Evolutionary conservation across 2,329 filamentous ascomycete species (phyloP), one percentile per base, ranked within the genome.

Genomic region (Aspergillus hiratsukae): DNA sequence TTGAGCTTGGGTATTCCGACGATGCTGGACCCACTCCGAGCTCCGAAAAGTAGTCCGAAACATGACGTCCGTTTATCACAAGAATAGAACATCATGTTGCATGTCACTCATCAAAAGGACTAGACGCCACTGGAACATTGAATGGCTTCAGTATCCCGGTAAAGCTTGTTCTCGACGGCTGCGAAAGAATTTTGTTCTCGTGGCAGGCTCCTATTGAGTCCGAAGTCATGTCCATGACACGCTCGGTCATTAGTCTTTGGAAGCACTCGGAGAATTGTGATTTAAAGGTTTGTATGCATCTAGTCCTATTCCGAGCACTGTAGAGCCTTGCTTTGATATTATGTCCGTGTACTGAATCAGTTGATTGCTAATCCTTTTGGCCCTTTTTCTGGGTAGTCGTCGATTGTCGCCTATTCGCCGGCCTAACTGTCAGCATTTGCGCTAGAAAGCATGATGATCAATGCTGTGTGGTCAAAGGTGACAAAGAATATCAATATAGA

Each of bases 151-250:
- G 19, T 49, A 7, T 35, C 48, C 21, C 27, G 27, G 66, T 51
- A 10, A 69, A 62, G 48, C 65, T 63, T 28, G 60, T 0, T 60
- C 63, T 11, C 31, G 14, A 7, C 14, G 14, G 5, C 31, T 37
- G 14, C 5, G 17, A 37, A 17, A 17, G 31, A 3, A 6, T 17
- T 37, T 17, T 14, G 14, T 17, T 14, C 31, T 37, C 31, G 6
- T 37, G 31, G 29, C 29, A 14, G 11, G 6, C 14, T 35, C 23
- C 23, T 23, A 23, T 35, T 35, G 31, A 17, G 11, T 17, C 5
- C 31, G 11, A 35, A 4, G 31, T 35, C 31, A 35, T 35, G 31
- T 35, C 31, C 11, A 6, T 6, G 11, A 35, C 6, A 35, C 31
- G 4, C 31, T 17, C 31, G 17, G 14, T 35, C 31, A 35, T 35